A percentile compares a stretch with the other conserved stretches of the same genome.
These are phyloP conservation scores for Bassia scoparia DNA, from an alignment of 148 eudicot species.

Conservation along the genomic window DNA sequence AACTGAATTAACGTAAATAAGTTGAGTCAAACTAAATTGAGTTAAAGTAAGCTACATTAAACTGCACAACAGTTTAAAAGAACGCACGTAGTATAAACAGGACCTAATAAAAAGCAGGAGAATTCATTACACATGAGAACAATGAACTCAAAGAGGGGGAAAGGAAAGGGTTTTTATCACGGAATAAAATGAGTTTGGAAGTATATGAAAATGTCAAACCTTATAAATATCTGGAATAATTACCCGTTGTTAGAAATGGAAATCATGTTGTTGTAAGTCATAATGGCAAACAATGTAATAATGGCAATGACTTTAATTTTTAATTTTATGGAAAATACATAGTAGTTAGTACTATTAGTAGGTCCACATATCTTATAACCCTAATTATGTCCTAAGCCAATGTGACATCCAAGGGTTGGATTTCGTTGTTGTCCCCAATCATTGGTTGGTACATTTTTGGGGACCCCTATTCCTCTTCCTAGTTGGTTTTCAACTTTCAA, in stretches of 20 bases:
- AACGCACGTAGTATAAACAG: no score
- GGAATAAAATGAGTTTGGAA: constrained; percentile 28
- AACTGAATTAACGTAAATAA: no score
- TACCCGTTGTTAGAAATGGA: constrained; percentile 13
- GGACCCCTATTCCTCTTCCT: constrained; percentile 3
- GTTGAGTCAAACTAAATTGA: no score
- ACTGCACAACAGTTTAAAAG: no score
- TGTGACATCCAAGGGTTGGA: constrained; percentile 29
- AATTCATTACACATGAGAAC: background rate
- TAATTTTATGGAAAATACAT: background rate
- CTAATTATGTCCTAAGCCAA: constrained; percentile 34
- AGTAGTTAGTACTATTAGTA: background rate
- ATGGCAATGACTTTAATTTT: constrained; percentile 36
- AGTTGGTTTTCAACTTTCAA: constrained; percentile 17
- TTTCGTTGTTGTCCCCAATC: constrained; percentile 27
- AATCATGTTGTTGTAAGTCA: constrained; percentile 27
- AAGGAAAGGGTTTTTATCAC: constrained; percentile 12
- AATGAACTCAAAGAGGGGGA: background rate
- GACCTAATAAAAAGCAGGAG: no score
- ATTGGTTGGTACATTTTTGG: no score
- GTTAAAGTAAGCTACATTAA: no score
- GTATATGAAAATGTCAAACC: constrained; percentile 28
- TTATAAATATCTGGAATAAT: constrained; percentile 17
- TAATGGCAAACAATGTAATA: constrained; percentile 48
- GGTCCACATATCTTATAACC: constrained; percentile 24